Conservation (phyloP, 129 eudicot species). For the Lactuca sativa region DNA sequence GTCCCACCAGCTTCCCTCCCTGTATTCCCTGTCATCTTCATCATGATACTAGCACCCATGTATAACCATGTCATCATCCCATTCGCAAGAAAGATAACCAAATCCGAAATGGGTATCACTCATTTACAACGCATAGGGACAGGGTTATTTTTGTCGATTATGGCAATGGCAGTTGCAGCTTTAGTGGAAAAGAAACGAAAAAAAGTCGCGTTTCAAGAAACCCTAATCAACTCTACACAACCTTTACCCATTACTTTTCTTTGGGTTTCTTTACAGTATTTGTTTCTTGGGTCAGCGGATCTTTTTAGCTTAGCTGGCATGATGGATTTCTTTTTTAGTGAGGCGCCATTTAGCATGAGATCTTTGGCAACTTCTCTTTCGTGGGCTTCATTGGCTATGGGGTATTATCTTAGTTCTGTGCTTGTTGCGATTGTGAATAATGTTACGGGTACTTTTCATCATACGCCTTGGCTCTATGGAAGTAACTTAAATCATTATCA, state of each 20-base stretch:
- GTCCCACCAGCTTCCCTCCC: conserved; percentile 94
- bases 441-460: conserved; percentile 49
- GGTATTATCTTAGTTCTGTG: conserved; percentile 84
- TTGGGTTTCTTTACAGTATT: conserved; percentile 78
- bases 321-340: conserved; percentile 90
- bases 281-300: conserved; percentile 90
- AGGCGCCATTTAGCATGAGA: conserved; percentile 82
- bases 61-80: conserved; percentile 66
- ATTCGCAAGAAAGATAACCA: conserved; percentile 57
- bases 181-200: conserved; percentile 73
- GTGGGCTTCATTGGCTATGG: conserved; percentile 91
- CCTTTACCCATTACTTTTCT: conserved; percentile 81
- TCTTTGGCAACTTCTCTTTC: conserved; percentile 88
- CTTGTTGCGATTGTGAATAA: conserved; percentile 59
- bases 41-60: conserved; percentile 73
- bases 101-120: conserved; percentile 77
- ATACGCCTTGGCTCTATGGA: conserved; percentile 73
- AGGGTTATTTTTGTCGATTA: conserved; percentile 60
- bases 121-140: conserved; percentile 72
- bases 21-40: conserved; percentile 78
- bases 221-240: conserved; percentile 50
- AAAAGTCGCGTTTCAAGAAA: conserved; percentile 43
- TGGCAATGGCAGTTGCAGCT: conserved; percentile 88
- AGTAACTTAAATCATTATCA: conserved; percentile 77
- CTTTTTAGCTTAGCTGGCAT: conserved; percentile 82